Base-by-base conservation (phyloP, 208 protist genomes). In the Trypanosoma avium region DNA sequence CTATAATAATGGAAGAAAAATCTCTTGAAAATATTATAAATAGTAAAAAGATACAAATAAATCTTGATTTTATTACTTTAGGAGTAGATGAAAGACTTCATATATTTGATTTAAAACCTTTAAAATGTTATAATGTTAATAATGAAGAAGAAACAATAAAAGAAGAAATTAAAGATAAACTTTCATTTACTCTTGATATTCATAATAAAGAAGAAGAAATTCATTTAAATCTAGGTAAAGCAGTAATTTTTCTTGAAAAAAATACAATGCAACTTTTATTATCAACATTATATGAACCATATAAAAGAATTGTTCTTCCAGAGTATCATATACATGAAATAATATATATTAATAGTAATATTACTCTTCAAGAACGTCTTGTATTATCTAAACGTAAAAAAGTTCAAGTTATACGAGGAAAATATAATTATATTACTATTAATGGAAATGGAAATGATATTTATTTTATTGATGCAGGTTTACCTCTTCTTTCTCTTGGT, bases 231-330 rank as follows among this genome's bases (percentile, higher is more conserved):
- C 53, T 89, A 38, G 81, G 76, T 5, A 50, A 73, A 26, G 58
- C 63, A 12, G 71, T 64, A 6, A 30, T 84, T 4, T 76, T 76
- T 10, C 60, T 88, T 13, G 81, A 89, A 22, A 68, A 70, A 13
- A 55, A 70, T 13, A 66, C 75, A 3, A 59, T 93, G 30, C 68
- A 75, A 27, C 57, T 67, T 3, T 72, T 77, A 45, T 59, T 88
- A 3, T 64, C 73, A 27, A 61, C 81, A 6, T 42, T 93, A 1
- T 93, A 90, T 69, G 75, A 77, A 27, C 86, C 86, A 13, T 93
- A 90, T 58, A 66, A 68, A 4, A 70, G 75, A 27, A 84, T 84
- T 43, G 76, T 79, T 12, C 56, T 90, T 13, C 80, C 73, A 21
- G 52, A 79, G 47, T 88, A 88, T 48, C 48, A 67, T 42, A 58